phyloP scores from a whole-genome alignment of 2,329 filamentous ascomycete species.

The Talaromyces albobiverticillius region DNA sequence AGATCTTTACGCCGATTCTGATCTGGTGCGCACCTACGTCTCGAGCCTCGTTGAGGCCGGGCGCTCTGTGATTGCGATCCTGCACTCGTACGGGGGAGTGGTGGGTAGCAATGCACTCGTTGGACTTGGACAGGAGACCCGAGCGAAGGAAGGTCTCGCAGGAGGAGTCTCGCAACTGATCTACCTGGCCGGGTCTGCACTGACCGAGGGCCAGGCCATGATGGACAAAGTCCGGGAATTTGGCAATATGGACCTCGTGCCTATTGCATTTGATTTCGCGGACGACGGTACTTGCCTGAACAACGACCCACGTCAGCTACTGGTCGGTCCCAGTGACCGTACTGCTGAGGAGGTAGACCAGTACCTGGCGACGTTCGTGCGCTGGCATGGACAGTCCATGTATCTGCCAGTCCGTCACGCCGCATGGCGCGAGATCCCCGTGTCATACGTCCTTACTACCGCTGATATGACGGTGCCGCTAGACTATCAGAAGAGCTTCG shows the following conservation, averaged over 20 bases:
- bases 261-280: conserved; percentile 17
- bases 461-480: conserved; percentile 18
- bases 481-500: conserved; percentile 17
- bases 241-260: conserved; percentile 17
- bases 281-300: conserved; percentile 14
- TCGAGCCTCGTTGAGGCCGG: conserved; percentile 23
- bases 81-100: conserved; percentile 29
- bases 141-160: conserved; percentile 20
- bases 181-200: conserved; percentile 29
- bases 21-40: conserved; percentile 22
- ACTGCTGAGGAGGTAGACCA: not conserved
- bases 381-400: conserved; percentile 18
- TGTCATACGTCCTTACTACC: conserved; percentile 14
- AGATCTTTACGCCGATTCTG: conserved; percentile 20
- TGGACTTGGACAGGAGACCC: conserved; percentile 20
- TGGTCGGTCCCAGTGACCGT: conserved; percentile 10
- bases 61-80: conserved; percentile 20
- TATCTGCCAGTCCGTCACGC: conserved; percentile 13
- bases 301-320: conserved; percentile 11
- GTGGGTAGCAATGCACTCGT: conserved; percentile 23
- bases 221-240: conserved; percentile 21
- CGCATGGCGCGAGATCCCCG: conserved; percentile 19
- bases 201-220: conserved; percentile 27
- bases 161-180: conserved; percentile 25
- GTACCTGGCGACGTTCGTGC: conserved; percentile 9